These are phyloP conservation scores for Ustilago trichophora DNA, from an alignment of 1,284 basidiomycete genomes.

Conservation along the genomic window DNA sequence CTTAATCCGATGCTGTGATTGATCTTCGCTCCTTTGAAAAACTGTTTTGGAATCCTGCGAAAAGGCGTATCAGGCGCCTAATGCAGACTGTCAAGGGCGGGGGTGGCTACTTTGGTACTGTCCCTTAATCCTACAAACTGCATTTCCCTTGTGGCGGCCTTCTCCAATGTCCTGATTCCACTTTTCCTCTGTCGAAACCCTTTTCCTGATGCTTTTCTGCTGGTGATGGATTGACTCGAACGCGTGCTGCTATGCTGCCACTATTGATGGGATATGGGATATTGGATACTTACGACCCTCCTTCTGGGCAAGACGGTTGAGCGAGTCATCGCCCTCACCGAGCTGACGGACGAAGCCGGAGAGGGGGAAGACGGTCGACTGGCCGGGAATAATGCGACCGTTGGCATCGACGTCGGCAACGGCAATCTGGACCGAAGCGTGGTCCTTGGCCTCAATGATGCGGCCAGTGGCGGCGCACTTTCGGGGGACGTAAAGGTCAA, in stretches of 20 bases:
- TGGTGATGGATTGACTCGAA: too few relatives aligned
- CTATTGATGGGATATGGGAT: not conserved
- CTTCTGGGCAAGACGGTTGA: slow-evolving; percentile 95
- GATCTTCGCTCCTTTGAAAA: slow-evolving; percentile 57
- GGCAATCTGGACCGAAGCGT: slow-evolving; percentile 96
- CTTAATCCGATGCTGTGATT: slow-evolving; percentile 59
- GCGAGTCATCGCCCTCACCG: slow-evolving; percentile 95
- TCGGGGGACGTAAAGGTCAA: slow-evolving; percentile 99
- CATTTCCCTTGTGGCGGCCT: too few relatives aligned
- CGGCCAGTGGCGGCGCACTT: slow-evolving; percentile 86
- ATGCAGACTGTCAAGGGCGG: slow-evolving; percentile 65
- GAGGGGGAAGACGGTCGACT: slow-evolving; percentile 88
- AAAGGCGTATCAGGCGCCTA: slow-evolving; percentile 44
- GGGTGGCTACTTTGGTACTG: too few relatives aligned
- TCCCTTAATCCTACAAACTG: too few relatives aligned
- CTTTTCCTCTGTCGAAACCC: too few relatives aligned
- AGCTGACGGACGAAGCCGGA: slow-evolving; percentile 92
- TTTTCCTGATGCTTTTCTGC: too few relatives aligned
- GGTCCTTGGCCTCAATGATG: slow-evolving; percentile 97
- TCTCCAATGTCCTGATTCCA: too few relatives aligned
- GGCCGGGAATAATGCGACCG: slow-evolving; percentile 83
- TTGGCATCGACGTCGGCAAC: slow-evolving; percentile 93
- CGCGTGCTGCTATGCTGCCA: not conserved
- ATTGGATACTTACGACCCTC: slow-evolving; percentile 83
- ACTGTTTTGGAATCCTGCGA: slow-evolving; percentile 64